Conservation (phyloP, 1,139 yeast species). For the Casaregolazyma lundiana region DNA sequence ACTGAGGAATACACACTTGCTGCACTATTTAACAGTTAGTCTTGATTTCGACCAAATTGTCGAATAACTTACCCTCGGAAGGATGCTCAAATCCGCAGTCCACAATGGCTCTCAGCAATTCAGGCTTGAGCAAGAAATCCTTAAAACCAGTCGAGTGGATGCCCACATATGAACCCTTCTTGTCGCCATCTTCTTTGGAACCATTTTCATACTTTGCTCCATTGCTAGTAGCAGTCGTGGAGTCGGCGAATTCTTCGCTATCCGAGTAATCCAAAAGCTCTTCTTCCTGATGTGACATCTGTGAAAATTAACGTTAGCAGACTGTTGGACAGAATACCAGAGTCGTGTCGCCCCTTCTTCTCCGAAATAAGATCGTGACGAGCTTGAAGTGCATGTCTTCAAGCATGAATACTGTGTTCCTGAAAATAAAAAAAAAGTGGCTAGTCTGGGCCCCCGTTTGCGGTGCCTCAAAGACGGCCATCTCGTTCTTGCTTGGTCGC, state of each 20-base stretch:
- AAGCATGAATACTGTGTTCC: background rate
- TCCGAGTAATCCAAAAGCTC: conserved; percentile 98
- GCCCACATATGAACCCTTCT: conserved; percentile 97
- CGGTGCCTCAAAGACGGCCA: too few relatives aligned
- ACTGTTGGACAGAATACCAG: background rate
- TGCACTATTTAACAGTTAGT: conserved; percentile 53
- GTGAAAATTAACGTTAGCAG: background rate
- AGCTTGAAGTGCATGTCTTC: background rate
- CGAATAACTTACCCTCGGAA: conserved; percentile 76
- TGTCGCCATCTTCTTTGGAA: conserved; percentile 16
- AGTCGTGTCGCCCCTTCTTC: background rate
- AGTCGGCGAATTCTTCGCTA: conserved; percentile 86
- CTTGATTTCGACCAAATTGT: background rate
- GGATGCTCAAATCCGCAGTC: conserved; percentile 99
- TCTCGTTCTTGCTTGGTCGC: too few relatives aligned
- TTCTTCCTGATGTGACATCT: conserved; percentile 84
- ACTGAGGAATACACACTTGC: conserved; percentile 97
- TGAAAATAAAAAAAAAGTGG: too few relatives aligned
- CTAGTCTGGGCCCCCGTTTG: too few relatives aligned
- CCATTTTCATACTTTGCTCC: conserved; percentile 26
- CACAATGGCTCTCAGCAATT: conserved; percentile 92
- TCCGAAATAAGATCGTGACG: conserved; percentile 1
- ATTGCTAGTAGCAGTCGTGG: conserved; percentile 43
- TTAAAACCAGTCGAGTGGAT: conserved; percentile 98
- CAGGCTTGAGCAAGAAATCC: conserved; percentile 94